Conservation (phyloP, 768 basidiomycete species). For the Exidia glandulosa region DNA sequence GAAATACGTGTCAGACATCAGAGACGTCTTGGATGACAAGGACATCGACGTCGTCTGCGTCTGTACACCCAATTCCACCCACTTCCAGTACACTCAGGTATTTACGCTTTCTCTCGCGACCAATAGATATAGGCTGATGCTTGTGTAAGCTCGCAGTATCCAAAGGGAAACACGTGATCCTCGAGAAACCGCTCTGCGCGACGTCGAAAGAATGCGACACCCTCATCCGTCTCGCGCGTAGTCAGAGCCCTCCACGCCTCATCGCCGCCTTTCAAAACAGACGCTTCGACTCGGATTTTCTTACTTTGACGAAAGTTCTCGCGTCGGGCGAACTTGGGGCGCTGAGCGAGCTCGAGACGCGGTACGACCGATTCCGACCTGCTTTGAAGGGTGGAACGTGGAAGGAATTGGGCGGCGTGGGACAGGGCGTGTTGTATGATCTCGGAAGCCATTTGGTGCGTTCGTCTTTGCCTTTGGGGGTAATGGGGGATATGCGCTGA, state of each 20-base stretch:
- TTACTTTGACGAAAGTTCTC: constrained; percentile 51
- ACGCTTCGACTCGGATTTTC: constrained; percentile 70
- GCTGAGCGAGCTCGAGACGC: constrained; percentile 63
- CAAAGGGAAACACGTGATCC: constrained; percentile 34
- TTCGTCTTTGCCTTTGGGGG: background rate
- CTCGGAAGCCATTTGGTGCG: constrained; percentile 55
- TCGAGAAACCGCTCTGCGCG: constrained; percentile 70
- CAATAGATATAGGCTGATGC: background rate
- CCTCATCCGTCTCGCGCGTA: constrained; percentile 46
- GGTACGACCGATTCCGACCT: constrained; percentile 66
- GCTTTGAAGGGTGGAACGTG: constrained; percentile 52
- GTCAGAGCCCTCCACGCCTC: constrained; percentile 48
- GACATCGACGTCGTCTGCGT: constrained; percentile 61
- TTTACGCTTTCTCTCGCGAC: background rate
- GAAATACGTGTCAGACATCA: constrained; percentile 48
- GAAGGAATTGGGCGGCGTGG: constrained; percentile 62
- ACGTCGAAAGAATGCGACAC: constrained; percentile 47
- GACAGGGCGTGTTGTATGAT: constrained; percentile 61
- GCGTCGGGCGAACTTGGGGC: constrained; percentile 37
- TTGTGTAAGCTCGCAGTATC: background rate
- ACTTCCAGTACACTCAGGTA: constrained; percentile 52
- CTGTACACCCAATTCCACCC: constrained; percentile 64
- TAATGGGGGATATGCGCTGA: constrained; percentile 3
- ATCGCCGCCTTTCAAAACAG: constrained; percentile 48
- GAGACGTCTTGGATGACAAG: constrained; percentile 47